A percentile compares a stretch with the other conserved stretches of the same genome.
Conservation (phyloP, 495 filamentous ascomycete genomes). For the Gamarada debralockiae region DNA sequence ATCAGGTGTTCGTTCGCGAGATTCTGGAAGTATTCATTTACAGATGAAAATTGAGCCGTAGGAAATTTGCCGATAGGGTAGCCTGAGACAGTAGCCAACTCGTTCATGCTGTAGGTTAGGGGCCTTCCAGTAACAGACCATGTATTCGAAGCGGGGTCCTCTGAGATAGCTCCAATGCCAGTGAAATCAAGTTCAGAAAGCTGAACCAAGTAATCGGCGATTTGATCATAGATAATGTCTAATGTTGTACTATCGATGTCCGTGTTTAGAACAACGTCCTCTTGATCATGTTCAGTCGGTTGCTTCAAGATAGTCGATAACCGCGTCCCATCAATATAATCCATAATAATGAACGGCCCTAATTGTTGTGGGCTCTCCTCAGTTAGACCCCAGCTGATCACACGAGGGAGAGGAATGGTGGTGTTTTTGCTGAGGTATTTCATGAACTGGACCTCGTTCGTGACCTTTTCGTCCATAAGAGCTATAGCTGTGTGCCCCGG, state of each 20-base stretch:
- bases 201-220: constrained; percentile 33
- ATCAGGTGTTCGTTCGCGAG: constrained; percentile 31
- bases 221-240: constrained; percentile 33
- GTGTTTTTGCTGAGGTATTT: constrained; percentile 32
- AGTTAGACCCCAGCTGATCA: constrained; percentile 35
- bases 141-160: constrained; percentile 24
- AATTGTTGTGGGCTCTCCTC: constrained; percentile 33
- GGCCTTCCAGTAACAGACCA: constrained; percentile 32
- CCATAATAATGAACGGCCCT: constrained; percentile 44
- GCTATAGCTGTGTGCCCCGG: constrained; percentile 29
- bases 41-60: constrained; percentile 31
- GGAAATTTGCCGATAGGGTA: constrained; percentile 31
- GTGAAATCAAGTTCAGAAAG: constrained; percentile 35
- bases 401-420: constrained; percentile 37
- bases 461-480: constrained; percentile 33
- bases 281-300: constrained; percentile 25
- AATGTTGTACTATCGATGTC: constrained; percentile 31
- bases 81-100: constrained; percentile 32
- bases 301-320: constrained; percentile 29
- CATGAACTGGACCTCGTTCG: constrained; percentile 37
- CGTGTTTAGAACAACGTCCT: constrained; percentile 31
- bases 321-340: constrained; percentile 35
- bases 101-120: constrained; percentile 39
- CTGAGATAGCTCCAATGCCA: constrained; percentile 35
- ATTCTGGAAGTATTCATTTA: constrained; percentile 32